These are phyloP conservation scores for maize (Zea mays) DNA, from an alignment of 176 grass and related monocot genomes.

Conservation along the genomic window DNA sequence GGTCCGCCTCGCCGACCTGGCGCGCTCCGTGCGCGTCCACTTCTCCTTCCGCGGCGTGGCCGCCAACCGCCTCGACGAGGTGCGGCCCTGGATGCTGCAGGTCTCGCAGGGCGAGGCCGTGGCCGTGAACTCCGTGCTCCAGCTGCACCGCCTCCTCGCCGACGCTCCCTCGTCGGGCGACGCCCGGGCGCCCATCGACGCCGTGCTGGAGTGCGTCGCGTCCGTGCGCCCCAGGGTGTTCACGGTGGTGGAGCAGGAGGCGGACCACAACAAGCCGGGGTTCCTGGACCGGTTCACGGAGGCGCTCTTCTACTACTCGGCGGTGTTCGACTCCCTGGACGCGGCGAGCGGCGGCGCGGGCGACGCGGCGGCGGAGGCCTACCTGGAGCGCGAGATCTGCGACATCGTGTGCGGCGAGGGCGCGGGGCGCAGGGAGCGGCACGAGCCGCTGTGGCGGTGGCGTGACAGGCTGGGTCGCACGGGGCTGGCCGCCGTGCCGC, in stretches of 20 bases:
- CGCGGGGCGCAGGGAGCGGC: conserved; percentile 65
- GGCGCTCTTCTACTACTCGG: conserved; percentile 94
- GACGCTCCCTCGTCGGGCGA: neutral
- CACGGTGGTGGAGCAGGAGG: conserved; percentile 89
- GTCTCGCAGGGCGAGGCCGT: conserved; percentile 64
- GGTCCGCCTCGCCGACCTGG: conserved; percentile 74
- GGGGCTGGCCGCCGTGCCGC: conserved; percentile 62
- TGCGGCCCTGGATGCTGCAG: conserved; percentile 88
- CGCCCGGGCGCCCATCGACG: conserved; percentile 53
- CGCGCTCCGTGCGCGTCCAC: conserved; percentile 68
- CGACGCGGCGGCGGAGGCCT: conserved; percentile 60
- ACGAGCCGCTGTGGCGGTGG: conserved; percentile 84
- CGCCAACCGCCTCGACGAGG: conserved; percentile 71
- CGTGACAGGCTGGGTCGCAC: conserved; percentile 44
- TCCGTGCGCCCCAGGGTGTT: conserved; percentile 65
- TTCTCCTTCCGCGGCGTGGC: conserved; percentile 92
- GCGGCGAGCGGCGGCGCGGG: conserved; percentile 41
- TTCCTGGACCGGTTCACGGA: conserved; percentile 95
- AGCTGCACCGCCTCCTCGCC: conserved; percentile 79
- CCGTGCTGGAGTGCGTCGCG: conserved; percentile 60
- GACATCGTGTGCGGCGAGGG: conserved; percentile 82
- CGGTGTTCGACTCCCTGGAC: conserved; percentile 88
- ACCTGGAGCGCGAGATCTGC: conserved; percentile 79
- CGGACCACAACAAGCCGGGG: conserved; percentile 78
- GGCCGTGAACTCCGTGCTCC: conserved; percentile 84